Evolutionary conservation across 176 grass and related monocot genomes (phyloP).

Genomic region (Eleusine indica): DNA sequence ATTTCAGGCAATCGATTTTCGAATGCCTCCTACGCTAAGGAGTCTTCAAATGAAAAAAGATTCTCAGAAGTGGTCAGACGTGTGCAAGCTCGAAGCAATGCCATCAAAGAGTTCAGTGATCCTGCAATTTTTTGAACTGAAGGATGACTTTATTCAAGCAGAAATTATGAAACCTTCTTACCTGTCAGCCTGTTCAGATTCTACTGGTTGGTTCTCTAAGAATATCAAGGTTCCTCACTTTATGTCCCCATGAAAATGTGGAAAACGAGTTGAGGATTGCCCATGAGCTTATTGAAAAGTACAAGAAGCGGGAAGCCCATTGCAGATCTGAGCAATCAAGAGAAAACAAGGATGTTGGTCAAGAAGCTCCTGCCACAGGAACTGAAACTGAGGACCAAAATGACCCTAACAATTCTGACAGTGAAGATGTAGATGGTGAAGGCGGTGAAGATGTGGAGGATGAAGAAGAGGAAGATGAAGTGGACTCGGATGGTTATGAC

Average conservation of each 20-base stretch:
- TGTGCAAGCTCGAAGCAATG: slow-evolving; percentile 76
- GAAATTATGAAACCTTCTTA: slow-evolving; percentile 76
- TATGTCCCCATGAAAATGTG: slow-evolving; percentile 52
- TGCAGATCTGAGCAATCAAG: slow-evolving; percentile 53
- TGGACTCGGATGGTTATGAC: slow-evolving; percentile 60
- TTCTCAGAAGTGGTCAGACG: slow-evolving; percentile 59
- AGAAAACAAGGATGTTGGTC: slow-evolving; percentile 48
- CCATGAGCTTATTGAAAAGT: slow-evolving; percentile 62
- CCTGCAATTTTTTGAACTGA: slow-evolving; percentile 85
- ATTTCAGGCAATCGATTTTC: slow-evolving; percentile 91
- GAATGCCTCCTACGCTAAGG: slow-evolving; percentile 48
- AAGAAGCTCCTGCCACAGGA: slow-evolving; percentile 31
- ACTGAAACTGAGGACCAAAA: slow-evolving; percentile 48
- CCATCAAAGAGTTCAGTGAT: slow-evolving; percentile 80
- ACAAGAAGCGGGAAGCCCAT: slow-evolving; percentile 66
- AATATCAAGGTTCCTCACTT: slow-evolving; percentile 65
- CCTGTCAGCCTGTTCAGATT: slow-evolving; percentile 66
- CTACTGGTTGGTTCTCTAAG: slow-evolving; percentile 84
- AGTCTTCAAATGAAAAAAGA: too few relatives aligned
- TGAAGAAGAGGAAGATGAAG: slow-evolving; percentile 56
- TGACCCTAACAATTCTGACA: slow-evolving; percentile 42
- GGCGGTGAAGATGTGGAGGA: slow-evolving; percentile 42
- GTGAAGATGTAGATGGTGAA: slow-evolving; percentile 41
- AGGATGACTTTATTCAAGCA: slow-evolving; percentile 82
- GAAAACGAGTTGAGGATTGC: slow-evolving; percentile 51